Evolutionary conservation across 164 flowering plant species (phyloP), one percentile per base, ranked within the genome.

Genomic region (Magnolia sinica): DNA sequence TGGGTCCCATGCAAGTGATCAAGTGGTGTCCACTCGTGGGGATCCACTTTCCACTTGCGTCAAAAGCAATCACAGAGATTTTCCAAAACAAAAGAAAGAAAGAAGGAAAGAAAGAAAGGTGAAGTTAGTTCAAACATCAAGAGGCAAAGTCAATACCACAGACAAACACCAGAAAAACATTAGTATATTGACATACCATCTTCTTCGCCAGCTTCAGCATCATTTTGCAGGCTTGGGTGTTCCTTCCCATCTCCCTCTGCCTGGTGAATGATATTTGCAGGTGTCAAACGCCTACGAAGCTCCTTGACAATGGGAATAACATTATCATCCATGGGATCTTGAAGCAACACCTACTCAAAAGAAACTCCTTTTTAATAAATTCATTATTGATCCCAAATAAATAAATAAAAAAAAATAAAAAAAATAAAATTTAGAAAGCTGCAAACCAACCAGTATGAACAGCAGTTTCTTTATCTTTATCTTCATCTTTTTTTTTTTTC

Each of bases 251-350:
- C 89, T 74, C 82, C 87, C 69, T 85, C 88, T 20, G 77, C 81
- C 61, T 83, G 83, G 18, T 27, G 73, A 71, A 74, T 67, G 59
- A 63, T 65, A 83, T 83, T 86, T 50, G 22, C 73, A 61, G 87
- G 84, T 58, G 88, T 92, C 82, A 96, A 82, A 45, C 96, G 82
- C 81, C 97, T 89, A 73, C 87, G 87, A 64, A 96, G 99, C 70
- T 96, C 99, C 84, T 89, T 91, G 59, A 96, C 91, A 76, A 96
- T 87, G 24, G 99, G 97, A 19, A 89, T 82, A 22, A 96, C 95
- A 82, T 90, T 86, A 49, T 93, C 97, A 77, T 96, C 96, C 23
- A 65, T 73, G n/a, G 99, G 99, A 78, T 95, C 96, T 71, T 95
- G 87, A 77, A 95, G 94, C 83, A 92, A 79, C 20, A 95, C 97